phyloP scores from a whole-genome alignment of 768 basidiomycete species.

The Lentinula detonsa region DNA sequence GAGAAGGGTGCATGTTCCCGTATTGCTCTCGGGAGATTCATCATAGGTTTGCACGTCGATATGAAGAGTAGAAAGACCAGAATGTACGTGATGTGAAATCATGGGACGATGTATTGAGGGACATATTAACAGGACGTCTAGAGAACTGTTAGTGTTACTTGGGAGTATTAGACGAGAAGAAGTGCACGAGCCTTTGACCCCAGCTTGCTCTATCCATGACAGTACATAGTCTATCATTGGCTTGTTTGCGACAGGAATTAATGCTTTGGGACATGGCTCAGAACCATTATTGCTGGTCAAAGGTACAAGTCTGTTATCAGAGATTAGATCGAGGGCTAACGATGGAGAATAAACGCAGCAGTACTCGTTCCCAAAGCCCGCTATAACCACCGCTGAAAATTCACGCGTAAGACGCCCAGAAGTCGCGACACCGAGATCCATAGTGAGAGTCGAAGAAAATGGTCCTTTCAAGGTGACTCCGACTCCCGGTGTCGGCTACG shows the following conservation, averaged over 20 bases:
- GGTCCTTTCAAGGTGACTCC: background rate
- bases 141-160: constrained; percentile 2
- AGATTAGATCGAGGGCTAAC: constrained; percentile 11
- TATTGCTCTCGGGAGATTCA: constrained; percentile 56
- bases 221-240: constrained; percentile 83
- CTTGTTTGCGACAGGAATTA: constrained; percentile 82
- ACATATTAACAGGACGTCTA: constrained; percentile 86
- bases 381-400: constrained; percentile 83
- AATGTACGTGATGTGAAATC: constrained; percentile 79
- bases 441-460: constrained; percentile 17
- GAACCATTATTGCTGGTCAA: constrained; percentile 76
- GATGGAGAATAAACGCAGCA: constrained; percentile 14
- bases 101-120: constrained; percentile 68
- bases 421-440: constrained; percentile 62
- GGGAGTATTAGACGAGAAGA: constrained; percentile 6
- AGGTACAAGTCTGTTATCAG: constrained; percentile 53
- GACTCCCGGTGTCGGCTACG: background rate
- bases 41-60: constrained; percentile 82
- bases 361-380: constrained; percentile 91
- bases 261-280: constrained; percentile 78
- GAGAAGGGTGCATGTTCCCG: constrained; percentile 72
- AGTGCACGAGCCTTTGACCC: constrained; percentile 61
- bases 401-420: constrained; percentile 56
- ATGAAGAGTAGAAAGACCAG: constrained; percentile 53
- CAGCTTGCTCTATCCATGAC: constrained; percentile 83